phyloP scores from a whole-genome alignment of 2,329 filamentous ascomycete species.

The Cladosporium sp. region DNA sequence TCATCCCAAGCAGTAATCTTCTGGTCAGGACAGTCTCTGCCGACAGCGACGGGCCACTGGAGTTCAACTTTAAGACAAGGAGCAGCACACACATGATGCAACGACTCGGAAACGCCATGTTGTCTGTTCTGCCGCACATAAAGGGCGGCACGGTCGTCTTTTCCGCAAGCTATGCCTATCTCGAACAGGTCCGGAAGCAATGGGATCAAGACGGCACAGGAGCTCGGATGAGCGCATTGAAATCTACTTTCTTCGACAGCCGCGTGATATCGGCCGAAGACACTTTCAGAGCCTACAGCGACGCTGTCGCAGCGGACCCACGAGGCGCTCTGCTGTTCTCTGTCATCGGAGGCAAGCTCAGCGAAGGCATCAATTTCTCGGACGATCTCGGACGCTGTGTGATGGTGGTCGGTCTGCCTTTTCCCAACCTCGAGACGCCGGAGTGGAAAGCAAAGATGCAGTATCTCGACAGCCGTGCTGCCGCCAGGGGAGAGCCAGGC shows the following conservation, averaged over 20 bases:
- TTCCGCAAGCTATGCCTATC: conserved; percentile 91
- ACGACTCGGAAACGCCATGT: conserved; percentile 71
- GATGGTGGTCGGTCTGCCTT: conserved; percentile 87
- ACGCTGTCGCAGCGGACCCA: conserved; percentile 53
- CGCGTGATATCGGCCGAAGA: conserved; percentile 63
- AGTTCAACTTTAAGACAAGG: conserved; percentile 84
- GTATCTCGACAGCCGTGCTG: conserved; percentile 70
- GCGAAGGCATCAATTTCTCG: conserved; percentile 97
- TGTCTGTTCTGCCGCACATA: conserved; percentile 70
- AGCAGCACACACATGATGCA: conserved; percentile 64
- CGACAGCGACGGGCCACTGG: conserved; percentile 59
- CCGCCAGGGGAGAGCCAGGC: conserved; percentile 36
- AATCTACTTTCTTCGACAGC: conserved; percentile 56
- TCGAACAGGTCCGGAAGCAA: conserved; percentile 64
- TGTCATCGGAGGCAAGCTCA: conserved; percentile 91
- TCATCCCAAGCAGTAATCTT: conserved; percentile 80
- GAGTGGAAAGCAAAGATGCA: conserved; percentile 93
- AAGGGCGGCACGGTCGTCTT: conserved; percentile 92
- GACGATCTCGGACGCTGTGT: conserved; percentile 87
- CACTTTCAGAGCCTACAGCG: conserved; percentile 70
- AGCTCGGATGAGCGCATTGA: conserved; percentile 23
- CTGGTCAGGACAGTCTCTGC: conserved; percentile 70
- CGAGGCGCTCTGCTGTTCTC: conserved; percentile 80
- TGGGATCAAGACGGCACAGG: conserved; percentile 43
- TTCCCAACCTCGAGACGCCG: conserved; percentile 82